Percentiles rank a stretch among this genome's conserved stretches.
Conservation (phyloP, 108 stramenopile species). For the Stephanodiscus minutulus region DNA sequence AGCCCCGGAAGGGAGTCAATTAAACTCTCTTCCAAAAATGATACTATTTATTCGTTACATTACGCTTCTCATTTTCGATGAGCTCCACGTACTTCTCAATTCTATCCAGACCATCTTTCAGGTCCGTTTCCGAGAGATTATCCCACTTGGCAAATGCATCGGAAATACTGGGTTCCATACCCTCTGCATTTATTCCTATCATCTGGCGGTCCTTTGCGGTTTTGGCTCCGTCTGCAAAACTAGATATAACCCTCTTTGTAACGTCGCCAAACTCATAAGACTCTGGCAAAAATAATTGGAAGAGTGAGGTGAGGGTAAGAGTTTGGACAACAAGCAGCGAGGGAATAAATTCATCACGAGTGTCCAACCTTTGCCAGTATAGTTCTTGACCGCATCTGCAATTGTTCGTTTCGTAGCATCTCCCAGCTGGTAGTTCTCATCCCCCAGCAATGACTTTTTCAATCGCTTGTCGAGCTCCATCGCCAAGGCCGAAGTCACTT, state of each 20-base stretch:
- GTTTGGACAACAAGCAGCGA: background rate
- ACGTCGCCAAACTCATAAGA: constrained; percentile 42
- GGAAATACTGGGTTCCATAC: constrained; percentile 15
- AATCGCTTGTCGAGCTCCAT: constrained; percentile 45
- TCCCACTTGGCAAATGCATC: constrained; percentile 42
- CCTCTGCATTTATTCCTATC: constrained; percentile 16
- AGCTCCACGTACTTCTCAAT: constrained; percentile 26
- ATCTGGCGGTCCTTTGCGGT: constrained; percentile 3
- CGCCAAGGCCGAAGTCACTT: constrained; percentile 29
- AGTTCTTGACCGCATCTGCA: constrained; percentile 21
- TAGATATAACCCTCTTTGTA: constrained; percentile 34
- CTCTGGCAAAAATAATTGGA: constrained; percentile 6
- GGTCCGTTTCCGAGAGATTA: constrained; percentile 20
- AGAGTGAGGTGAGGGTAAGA: background rate
- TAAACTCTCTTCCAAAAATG: background rate
- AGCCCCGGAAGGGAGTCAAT: background rate
- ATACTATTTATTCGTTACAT: background rate
- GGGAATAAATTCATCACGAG: background rate
- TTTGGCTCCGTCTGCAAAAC: constrained; percentile 18
- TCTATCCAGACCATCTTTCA: constrained; percentile 21
- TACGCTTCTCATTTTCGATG: constrained; percentile 10
- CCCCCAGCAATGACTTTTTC: constrained; percentile 41
- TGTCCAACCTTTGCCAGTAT: constrained; percentile 36
- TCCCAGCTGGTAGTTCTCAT: constrained; percentile 47
- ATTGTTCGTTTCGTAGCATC: constrained; percentile 42